These are phyloP conservation scores for Trichomonas tenax DNA, from an alignment of 208 protist genomes.

Conservation along the genomic window DNA sequence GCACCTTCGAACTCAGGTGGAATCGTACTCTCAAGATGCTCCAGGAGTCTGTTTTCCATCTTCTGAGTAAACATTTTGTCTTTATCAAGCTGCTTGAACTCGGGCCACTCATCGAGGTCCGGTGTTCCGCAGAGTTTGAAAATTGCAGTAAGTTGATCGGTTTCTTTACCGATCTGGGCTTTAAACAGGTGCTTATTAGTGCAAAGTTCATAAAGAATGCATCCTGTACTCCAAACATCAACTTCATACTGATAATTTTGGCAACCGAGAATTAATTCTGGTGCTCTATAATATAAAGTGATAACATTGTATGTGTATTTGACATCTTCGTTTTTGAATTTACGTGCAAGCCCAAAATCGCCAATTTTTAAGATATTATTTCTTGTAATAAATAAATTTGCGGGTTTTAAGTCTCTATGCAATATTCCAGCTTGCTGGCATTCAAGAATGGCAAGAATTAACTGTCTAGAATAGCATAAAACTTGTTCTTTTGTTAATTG, in stretches of 20 bases:
- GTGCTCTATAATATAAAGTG: conserved; percentile 7
- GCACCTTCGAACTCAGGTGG: neutral
- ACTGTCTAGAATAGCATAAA: neutral
- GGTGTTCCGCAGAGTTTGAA: neutral
- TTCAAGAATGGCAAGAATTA: neutral
- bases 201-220: neutral
- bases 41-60: neutral
- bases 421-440: neutral
- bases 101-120: neutral
- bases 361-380: neutral
- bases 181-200: neutral
- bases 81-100: neutral
- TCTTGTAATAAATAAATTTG: neutral
- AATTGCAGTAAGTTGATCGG: neutral
- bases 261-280: neutral
- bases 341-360: neutral
- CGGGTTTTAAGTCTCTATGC: neutral
- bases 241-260: neutral
- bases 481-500: neutral
- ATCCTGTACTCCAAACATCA: conserved; percentile 15
- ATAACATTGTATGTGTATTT: neutral
- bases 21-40: neutral
- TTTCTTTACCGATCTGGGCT: neutral
- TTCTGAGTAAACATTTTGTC: neutral
- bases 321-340: neutral